phyloP scores from a whole-genome alignment of 2,329 filamentous ascomycete species.

The Bipolaris bicolor region DNA sequence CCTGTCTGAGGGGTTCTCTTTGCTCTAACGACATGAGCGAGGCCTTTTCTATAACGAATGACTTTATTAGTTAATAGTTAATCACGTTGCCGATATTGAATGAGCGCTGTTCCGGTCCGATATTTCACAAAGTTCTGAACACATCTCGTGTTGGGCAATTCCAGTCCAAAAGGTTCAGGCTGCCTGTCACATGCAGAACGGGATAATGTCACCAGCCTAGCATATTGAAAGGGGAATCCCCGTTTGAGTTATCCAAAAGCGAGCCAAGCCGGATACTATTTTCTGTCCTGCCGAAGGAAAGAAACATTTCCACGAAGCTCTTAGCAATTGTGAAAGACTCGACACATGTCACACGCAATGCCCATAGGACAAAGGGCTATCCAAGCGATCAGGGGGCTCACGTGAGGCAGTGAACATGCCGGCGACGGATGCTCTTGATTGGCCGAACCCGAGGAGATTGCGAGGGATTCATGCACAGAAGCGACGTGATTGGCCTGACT shows the following conservation, averaged over 20 bases:
- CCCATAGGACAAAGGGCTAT: neutral
- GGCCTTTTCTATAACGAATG: neutral
- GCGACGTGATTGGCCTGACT: slow-evolving; percentile 12
- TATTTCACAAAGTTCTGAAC: neutral
- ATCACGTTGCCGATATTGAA: neutral
- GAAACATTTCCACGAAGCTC: neutral
- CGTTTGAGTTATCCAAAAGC: neutral
- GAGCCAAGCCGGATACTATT: neutral
- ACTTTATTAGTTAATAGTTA: neutral
- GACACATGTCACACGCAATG: neutral
- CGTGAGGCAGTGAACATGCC: neutral
- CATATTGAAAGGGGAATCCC: neutral
- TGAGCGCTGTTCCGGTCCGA: neutral
- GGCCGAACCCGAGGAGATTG: slow-evolving; percentile 7
- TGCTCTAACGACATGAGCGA: neutral
- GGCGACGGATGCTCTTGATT: slow-evolving; percentile 4
- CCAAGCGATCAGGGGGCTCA: neutral
- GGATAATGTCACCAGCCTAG: neutral
- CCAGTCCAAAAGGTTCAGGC: neutral
- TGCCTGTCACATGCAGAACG: neutral
- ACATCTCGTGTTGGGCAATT: neutral
- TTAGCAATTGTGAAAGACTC: neutral
- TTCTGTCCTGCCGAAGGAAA: neutral
- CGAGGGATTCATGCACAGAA: slow-evolving; percentile 5
- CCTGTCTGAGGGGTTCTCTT: slow-evolving; percentile 24